A percentile compares a stretch with the other conserved stretches of the same genome.
Conservation (phyloP, 331 rosid genomes). For the Rhamnella rubrinervis region DNA sequence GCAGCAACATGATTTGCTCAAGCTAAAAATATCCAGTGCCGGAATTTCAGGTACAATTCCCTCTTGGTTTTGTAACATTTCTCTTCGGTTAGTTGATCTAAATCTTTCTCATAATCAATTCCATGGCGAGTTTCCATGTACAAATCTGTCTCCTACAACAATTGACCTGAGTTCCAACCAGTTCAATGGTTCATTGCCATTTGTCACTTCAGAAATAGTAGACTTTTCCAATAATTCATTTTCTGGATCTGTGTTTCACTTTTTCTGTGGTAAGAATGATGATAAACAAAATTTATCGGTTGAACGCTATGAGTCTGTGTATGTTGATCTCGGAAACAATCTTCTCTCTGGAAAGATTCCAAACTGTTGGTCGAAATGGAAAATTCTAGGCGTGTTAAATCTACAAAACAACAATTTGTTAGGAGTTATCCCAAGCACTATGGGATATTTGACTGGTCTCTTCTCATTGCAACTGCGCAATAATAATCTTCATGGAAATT, state of each 20-base stretch:
- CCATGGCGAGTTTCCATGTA: constrained; percentile 19
- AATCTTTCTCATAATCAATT: constrained; percentile 27
- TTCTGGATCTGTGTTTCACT: background rate
- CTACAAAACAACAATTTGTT: background rate
- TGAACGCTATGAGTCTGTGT: background rate
- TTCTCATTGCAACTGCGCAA: background rate
- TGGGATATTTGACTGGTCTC: no score
- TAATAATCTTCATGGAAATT: constrained; percentile 3
- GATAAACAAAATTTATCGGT: no score
- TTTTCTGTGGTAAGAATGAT: background rate
- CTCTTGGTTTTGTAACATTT: constrained; percentile 30
- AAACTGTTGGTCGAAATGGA: background rate
- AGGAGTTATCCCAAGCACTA: background rate
- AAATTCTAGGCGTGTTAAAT: no score
- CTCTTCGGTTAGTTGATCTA: constrained; percentile 5
- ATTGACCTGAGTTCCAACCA: constrained; percentile 27
- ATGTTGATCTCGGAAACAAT: background rate
- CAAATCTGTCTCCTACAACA: background rate
- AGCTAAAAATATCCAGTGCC: constrained; percentile 19
- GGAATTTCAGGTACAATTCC: constrained; percentile 20
- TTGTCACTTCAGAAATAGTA: background rate
- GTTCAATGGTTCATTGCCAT: background rate
- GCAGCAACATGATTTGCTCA: background rate
- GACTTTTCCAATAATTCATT: background rate
- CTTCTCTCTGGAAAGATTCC: background rate